Conservation (phyloP, 2,329 filamentous ascomycete genomes). For the Epichloe brachyelytri region DNA sequence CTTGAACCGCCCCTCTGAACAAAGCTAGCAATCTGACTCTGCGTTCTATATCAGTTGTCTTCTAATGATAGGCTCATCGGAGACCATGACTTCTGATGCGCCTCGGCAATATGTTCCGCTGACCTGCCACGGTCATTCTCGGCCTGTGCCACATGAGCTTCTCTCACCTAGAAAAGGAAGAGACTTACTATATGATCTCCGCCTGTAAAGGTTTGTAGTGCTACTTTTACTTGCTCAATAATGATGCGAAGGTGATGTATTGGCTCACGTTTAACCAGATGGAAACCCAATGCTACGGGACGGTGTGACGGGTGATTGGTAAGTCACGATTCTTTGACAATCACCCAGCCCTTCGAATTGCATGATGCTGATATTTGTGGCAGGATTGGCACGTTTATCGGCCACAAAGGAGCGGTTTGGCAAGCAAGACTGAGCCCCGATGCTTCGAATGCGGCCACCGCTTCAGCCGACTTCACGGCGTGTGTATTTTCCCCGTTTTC, state of each 20-base stretch:
- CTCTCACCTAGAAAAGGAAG: constrained; percentile 69
- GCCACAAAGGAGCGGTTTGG: constrained; percentile 97
- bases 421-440: constrained; percentile 84
- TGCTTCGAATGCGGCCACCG: constrained; percentile 78
- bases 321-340: constrained; percentile 13
- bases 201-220: constrained; percentile 64
- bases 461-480: constrained; percentile 92
- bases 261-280: constrained; percentile 39
- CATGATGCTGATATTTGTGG: constrained; percentile 16
- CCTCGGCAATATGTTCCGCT: constrained; percentile 62
- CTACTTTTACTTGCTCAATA: not conserved
- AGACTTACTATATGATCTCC: constrained; percentile 83
- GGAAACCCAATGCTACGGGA: constrained; percentile 98
- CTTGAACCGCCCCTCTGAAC: not conserved
- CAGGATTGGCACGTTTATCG: constrained; percentile 96
- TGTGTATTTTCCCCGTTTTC: constrained; percentile 27
- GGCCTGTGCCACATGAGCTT: constrained; percentile 81
- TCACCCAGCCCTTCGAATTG: not conserved
- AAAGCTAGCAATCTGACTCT: not conserved
- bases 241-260: constrained; percentile 13
- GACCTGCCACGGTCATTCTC: constrained; percentile 88
- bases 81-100: constrained; percentile 22
- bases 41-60: not conserved
- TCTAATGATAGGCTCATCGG: not conserved
- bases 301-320: constrained; percentile 90